Percentiles rank a stretch among this genome's conserved stretches.
Evolutionary conservation across 352 stramenopile species (phyloP).

Genomic region (Phytopythium ostracodes): DNA sequence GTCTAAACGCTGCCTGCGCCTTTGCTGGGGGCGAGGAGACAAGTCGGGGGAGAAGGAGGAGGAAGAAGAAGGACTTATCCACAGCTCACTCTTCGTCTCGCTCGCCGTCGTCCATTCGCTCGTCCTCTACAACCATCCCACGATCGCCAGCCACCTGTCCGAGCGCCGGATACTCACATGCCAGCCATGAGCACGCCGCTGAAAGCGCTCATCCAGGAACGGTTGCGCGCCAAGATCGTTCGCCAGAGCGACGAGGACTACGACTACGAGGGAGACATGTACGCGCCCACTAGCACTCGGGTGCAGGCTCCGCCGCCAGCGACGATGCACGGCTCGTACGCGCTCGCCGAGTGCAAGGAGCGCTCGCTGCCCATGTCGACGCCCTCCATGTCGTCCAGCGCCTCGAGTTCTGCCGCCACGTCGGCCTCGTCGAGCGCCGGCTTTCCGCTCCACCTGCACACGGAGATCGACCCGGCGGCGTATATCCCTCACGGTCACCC

Average conservation of each 20-base stretch:
- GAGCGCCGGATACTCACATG: constrained; percentile 1
- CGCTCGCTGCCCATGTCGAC: neutral
- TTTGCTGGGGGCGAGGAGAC: no score
- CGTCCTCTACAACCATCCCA: neutral
- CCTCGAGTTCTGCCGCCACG: neutral
- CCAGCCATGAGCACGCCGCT: constrained; percentile 50
- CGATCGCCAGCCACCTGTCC: neutral
- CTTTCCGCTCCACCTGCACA: constrained; percentile 21
- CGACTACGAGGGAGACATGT: constrained; percentile 14
- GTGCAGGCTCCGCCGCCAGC: neutral
- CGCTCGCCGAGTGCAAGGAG: neutral
- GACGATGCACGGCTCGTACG: neutral
- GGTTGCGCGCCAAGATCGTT: constrained; percentile 63
- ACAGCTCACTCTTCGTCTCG: constrained; percentile 22
- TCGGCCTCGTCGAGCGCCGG: neutral
- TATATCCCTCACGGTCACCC: constrained; percentile 14
- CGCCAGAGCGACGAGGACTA: constrained; percentile 21
- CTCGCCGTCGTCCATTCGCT: constrained; percentile 8
- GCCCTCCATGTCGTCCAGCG: neutral
- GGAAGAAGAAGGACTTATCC: neutral
- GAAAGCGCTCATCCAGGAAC: constrained; percentile 72
- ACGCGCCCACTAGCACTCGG: neutral
- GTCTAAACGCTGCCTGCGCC: constrained; percentile 3
- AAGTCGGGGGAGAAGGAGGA: neutral
- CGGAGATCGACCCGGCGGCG: constrained; percentile 22